Base-by-base conservation (phyloP, 208 protist species). In the Acanthamoeba lenticulata region DNA sequence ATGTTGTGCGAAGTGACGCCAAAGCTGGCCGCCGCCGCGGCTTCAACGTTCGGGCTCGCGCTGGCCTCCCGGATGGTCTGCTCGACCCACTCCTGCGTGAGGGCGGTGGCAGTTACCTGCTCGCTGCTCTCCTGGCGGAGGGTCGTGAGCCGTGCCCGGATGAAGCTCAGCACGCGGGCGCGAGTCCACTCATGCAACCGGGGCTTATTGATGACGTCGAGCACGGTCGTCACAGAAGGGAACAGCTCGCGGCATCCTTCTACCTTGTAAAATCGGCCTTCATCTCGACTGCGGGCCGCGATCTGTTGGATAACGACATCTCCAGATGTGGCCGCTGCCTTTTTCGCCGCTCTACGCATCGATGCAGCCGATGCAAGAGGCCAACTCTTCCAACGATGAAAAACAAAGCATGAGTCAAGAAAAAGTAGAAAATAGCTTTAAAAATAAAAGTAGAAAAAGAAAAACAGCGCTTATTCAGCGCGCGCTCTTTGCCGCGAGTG, bases 181-280 rank as follows among this genome's bases (percentile, higher is more conserved):
- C 13, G 65, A 19, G 55, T 86, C 94, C 94, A 95, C 0, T 0
- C 5, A 0, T 65, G 42, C 24, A 94, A 49, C 0, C 11, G 0
- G 27, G 94, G 94, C 47, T 94, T 92, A 44, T 95, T 74, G 34
- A 95, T 94, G 24, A 95, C 94, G 21, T 77, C 36, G 27, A 95
- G 62, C 2, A 95, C 49, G 21, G 94, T 94, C 36, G 94, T 94
- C 1, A 95, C 94, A 2, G 94, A 95, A 0, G 94, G 94, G 52
- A 74, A 94, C 21, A 67, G 55, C 62, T 93, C 65, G 0, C 0
- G 34, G 19, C 47, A 24, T 1, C 90, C 90, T 29, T 4, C 34
- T 0, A 93, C 65, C 6, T 19, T 52, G 36, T 93, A 93, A 45
- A 93, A 93, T 27, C 90, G 90, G 62, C 90, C 90, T 42, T 55